Evolutionary conservation across 257 asterid genomes (phyloP).

Genomic region (Penstemon newberryi): DNA sequence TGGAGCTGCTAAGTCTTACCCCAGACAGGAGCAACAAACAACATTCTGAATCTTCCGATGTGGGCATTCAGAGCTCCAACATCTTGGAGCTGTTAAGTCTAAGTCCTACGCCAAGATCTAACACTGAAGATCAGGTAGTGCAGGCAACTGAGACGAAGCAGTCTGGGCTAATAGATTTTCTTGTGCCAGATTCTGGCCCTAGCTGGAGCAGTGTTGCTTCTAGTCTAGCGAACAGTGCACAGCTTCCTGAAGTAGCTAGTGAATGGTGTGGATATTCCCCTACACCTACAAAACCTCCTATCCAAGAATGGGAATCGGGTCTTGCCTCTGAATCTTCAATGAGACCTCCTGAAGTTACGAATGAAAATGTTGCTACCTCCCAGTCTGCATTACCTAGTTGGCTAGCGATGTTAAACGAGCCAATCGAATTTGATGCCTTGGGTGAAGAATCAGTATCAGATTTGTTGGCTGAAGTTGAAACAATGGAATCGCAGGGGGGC

Average conservation of each 20-base stretch:
- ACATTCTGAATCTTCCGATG: too few relatives aligned
- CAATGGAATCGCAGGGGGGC: conserved; percentile 55
- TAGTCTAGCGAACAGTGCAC: too few relatives aligned
- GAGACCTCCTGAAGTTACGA: conserved; percentile 44
- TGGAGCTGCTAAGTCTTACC: too few relatives aligned
- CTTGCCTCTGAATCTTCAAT: conserved; percentile 15
- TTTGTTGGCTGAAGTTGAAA: conserved; percentile 78
- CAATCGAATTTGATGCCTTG: conserved; percentile 65
- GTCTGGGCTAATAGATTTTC: conserved; percentile 33
- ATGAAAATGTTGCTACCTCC: conserved; percentile 28
- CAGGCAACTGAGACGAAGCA: conserved; percentile 41
- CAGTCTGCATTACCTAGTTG: conserved; percentile 36
- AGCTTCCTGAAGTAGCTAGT: conserved; percentile 40
- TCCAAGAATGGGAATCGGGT: conserved; percentile 50
- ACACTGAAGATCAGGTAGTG: conserved; percentile 34
- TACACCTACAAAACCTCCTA: conserved; percentile 44
- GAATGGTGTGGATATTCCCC: conserved; percentile 64
- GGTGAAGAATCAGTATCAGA: conserved; percentile 82
- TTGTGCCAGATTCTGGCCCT: too few relatives aligned
- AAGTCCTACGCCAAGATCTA: conserved; percentile 48
- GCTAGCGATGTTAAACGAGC: conserved; percentile 55
- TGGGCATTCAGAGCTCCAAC: conserved; percentile 29
- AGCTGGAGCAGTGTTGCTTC: too few relatives aligned
- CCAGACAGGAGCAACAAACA: too few relatives aligned
- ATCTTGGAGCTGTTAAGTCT: conserved; percentile 37